Base-by-base conservation (phyloP, 768 basidiomycete genomes). In the Sutorius australiensis region DNA sequence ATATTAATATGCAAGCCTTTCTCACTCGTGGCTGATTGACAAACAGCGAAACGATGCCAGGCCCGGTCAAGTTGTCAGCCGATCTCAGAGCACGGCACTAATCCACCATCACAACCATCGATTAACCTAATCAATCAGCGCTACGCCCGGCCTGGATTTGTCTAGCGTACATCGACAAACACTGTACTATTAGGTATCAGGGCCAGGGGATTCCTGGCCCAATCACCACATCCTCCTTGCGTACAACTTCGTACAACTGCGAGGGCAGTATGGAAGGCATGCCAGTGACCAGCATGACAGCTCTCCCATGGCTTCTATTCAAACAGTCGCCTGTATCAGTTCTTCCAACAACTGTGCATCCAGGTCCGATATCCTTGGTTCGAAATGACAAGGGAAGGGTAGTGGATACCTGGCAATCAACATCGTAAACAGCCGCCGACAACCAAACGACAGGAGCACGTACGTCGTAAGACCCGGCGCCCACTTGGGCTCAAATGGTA, bases 11-110 rank as follows among this genome's bases (percentile, higher is more conserved):
- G 32, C 44, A 42, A 42, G 34, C 40, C 21, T 45, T 64, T 64
- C 63, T 61, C 62, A 59, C 63, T 56, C 51, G 40, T 62, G 63
- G 50, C 38, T 38, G 48, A 58, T 61, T 54, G 60, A 50, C 17
- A 27, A 48, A 36, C 21, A 50, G 17, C 14, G 19, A 64, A 58
- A 59, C 51, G 51, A 46, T 24, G 42, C 55, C 58, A 28, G 30
- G 19, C 7, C 40, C 32, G 16, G n/a, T 30, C 34, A 17, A 49
- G 36, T 42, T 56, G 63, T 59, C 60, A 62, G 48, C 38, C 14
- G 21, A 19, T 30, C 42, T 38, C 38, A n/a, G 34, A 30, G 8
- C 24, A 30, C 19, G 13, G 34, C 17, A 28, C 1, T 30, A 28
- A 48, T 31, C 30, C 19, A 53, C 49, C 58, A 14, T 64, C 51